Evolutionary conservation across 2,329 filamentous ascomycete species (phyloP), one percentile per base, ranked within the genome.

Genomic region (Fusarium xyrophilum): DNA sequence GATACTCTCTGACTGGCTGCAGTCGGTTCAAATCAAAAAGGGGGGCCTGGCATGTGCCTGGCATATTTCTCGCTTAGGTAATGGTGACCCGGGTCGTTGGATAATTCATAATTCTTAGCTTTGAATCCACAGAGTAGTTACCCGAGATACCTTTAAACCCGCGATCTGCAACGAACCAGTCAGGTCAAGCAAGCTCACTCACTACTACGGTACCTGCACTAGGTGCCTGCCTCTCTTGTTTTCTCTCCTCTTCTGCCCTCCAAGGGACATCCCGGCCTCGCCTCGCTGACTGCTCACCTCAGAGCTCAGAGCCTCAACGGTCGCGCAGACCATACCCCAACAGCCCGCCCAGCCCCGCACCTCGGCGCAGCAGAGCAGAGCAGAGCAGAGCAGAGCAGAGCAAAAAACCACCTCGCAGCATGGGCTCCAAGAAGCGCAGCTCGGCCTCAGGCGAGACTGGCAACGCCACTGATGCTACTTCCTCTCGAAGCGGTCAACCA

Each of bases 141-240:
- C 62, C 59, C 56, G 56, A 66, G 56, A 61, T 66, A 66, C 63
- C 63, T 65, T 66, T 63, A 66, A 66, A 67, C 63, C 36, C 51
- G 50, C 63, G 63, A 67, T 51, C 50, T 43, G 66, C 60, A 65
- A 56, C 56, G 39, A 68, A 47, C 60, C 65, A 68, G 50, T 50
- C 32, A 56, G 47, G 50, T 48, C 32, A 61, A 51, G 39, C 32
- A 33, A 33, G 32, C 30, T 32, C 30, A 14, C 46, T 50, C 48
- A 61, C 44, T 51, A 44, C 57, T 53, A 62, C 58, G 33, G 14
- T 52, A 28, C 25, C 33, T 52, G 28, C 47, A 28, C 66, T 54
- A 62, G 62, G 35, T 69, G 47, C 39, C 19, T 69, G 47, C 39
- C 19, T 61, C 40, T 61, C 50, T 9, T 27, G 12, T 62, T 14